Evolutionary conservation across 371 early-diverging fungal species (phyloP).

Genomic region (Mucor piriformis): DNA sequence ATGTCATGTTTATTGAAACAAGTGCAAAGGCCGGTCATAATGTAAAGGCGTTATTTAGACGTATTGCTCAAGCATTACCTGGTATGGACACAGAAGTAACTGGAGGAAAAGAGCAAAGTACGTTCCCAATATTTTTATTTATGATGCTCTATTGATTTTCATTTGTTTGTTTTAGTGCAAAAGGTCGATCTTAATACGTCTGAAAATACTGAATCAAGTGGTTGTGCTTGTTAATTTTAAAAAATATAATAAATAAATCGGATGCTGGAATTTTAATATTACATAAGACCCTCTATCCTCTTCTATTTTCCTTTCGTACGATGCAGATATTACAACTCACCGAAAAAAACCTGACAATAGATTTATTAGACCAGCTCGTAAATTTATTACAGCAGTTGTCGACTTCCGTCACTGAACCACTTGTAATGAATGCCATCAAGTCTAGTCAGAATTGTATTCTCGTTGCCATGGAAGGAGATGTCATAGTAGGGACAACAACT

Average conservation of each 20-base stretch:
- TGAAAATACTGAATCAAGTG: conserved; percentile 24
- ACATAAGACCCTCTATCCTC: neutral
- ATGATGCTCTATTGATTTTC: neutral
- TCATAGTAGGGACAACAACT: conserved; percentile 35
- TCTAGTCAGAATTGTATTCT: conserved; percentile 31
- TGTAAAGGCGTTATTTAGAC: conserved; percentile 88
- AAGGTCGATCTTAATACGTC: conserved; percentile 34
- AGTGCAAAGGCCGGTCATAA: conserved; percentile 96
- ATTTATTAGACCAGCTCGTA: conserved; percentile 1
- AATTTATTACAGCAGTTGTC: conserved; percentile 28
- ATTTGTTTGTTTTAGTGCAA: conserved; percentile 27
- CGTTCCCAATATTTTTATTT: neutral
- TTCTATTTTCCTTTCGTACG: neutral
- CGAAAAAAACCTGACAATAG: conserved; percentile 6
- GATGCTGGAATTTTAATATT: neutral
- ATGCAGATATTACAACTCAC: conserved; percentile 4
- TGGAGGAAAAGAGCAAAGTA: conserved; percentile 32
- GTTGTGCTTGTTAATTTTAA: conserved; percentile 33
- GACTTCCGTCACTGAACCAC: conserved; percentile 6
- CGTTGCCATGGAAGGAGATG: conserved; percentile 16
- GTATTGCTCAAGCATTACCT: conserved; percentile 92
- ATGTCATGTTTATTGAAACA: conserved; percentile 95
- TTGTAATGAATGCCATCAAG: conserved; percentile 16
- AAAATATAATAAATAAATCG: neutral
- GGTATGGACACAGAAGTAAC: conserved; percentile 71